A percentile compares a stretch with the other conserved stretches of the same genome.
Conservation (phyloP, 2,329 filamentous ascomycete genomes). For the Colletotrichum acutatum region DNA sequence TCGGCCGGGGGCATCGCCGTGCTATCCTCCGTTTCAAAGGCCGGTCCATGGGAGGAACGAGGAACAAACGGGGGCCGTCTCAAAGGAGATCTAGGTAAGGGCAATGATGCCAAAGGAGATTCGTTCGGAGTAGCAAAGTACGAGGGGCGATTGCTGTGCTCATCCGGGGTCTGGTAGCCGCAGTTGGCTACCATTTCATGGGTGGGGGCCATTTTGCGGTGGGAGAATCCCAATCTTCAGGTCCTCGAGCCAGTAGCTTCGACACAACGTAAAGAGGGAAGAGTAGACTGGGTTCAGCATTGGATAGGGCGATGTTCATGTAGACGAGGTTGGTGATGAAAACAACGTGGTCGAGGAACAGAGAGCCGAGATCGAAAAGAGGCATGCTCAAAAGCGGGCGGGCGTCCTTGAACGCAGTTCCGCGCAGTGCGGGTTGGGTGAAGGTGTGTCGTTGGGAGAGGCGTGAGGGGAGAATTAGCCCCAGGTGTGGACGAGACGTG, state of each 20-base stretch:
- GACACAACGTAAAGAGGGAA: slow-evolving; percentile 60
- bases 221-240: slow-evolving; percentile 57
- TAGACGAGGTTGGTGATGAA: slow-evolving; percentile 66
- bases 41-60: slow-evolving; percentile 28
- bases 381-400: slow-evolving; percentile 52
- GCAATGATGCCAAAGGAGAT: slow-evolving; percentile 1
- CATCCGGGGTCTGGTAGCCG: slow-evolving; percentile 52
- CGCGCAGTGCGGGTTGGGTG: slow-evolving; percentile 8
- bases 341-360: slow-evolving; percentile 62
- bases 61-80: slow-evolving; percentile 28
- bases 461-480: slow-evolving; percentile 17
- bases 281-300: slow-evolving; percentile 59
- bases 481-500: slow-evolving; percentile 16
- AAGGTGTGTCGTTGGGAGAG: slow-evolving; percentile 8
- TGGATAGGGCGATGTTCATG: slow-evolving; percentile 61
- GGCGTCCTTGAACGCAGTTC: slow-evolving; percentile 23
- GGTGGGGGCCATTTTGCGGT: slow-evolving; percentile 49
- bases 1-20: slow-evolving; percentile 20
- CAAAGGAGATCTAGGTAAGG: slow-evolving; percentile 1
- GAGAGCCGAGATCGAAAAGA: slow-evolving; percentile 62
- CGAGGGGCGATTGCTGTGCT: slow-evolving; percentile 43
- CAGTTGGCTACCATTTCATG: slow-evolving; percentile 43
- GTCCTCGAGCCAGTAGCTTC: slow-evolving; percentile 58
- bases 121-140: slow-evolving; percentile 41
- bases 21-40: background rate